Base-by-base conservation (phyloP, 2,329 filamentous ascomycete species). In the Escovopsis weberi region DNA sequence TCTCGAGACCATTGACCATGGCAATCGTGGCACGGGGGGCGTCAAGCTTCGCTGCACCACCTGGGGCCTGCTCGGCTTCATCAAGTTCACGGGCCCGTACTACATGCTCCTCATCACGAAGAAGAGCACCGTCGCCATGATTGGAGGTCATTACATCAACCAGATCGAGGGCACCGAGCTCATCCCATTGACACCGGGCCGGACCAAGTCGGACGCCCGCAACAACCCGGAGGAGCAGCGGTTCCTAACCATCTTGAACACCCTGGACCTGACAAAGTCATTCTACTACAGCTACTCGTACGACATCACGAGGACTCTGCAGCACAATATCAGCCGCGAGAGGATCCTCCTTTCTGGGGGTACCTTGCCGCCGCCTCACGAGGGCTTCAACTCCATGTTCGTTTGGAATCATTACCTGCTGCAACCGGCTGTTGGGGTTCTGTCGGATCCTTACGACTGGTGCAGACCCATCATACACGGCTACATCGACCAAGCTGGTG, bases 281-380 rank as follows among this genome's bases (percentile, higher is more conserved):
- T 98, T 98, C 60, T 98, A 98, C 62, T 98, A 95, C 66, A 95
- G 89, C 65, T 95, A 95, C 59, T 93, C 89, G 0, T 98, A 98
- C 64, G 86, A 98, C 57, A 83, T 96, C 51, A 98, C 91, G 1
- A 77, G 80, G 42, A 94, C 87, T 1, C 67, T 98, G 38, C 91
- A 98, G 59, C 79, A 89, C 55, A 98, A 98, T 54, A 87, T 98
- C 47, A 80, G 80, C 18, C 74, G 78, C 30, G 87, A 95, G 60
- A 75, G 91, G 34, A 70, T 75, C 39, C 78, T 80, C 3, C 63
- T 94, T 40, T 72, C 76, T 28, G 69, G 78, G 46, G 85, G 83
- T 1, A 62, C 70, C 11, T 66, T 74, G 2, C 72, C 75, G 26
- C 69, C 73, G 6, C 67, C 70, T 35, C 67, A 73, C 26, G 72